A percentile compares a stretch with the other conserved stretches of the same genome.
These are phyloP conservation scores for Lipomyces orientalis DNA, from an alignment of 805 yeast species.

Conservation along the genomic window DNA sequence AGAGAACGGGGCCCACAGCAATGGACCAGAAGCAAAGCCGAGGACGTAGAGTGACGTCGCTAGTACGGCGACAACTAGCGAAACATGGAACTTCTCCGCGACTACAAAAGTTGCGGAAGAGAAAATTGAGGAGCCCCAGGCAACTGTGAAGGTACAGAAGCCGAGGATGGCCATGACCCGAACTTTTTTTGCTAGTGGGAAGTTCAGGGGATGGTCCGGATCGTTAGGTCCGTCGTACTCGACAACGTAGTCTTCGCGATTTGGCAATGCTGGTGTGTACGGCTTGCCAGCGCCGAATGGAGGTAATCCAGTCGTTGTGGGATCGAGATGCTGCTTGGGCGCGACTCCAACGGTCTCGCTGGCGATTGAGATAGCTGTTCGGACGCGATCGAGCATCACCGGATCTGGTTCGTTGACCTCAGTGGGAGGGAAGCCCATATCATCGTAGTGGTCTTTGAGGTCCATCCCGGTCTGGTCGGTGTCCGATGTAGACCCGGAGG, in stretches of 20 bases:
- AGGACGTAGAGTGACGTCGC: slow-evolving; percentile 83
- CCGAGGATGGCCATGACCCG: slow-evolving; percentile 55
- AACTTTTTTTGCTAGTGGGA: slow-evolving; percentile 60
- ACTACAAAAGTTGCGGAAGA: slow-evolving; percentile 60
- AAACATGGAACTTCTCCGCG: slow-evolving; percentile 61
- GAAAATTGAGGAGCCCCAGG: slow-evolving; percentile 86
- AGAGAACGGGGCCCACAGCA: slow-evolving; percentile 88
- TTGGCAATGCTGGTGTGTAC: slow-evolving; percentile 67
- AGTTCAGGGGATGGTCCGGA: slow-evolving; percentile 80
- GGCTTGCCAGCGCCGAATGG: slow-evolving; percentile 71
- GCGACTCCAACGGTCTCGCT: slow-evolving; percentile 27
- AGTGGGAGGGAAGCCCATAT: slow-evolving; percentile 25
- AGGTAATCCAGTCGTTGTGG: slow-evolving; percentile 43
- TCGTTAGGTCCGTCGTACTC: slow-evolving; percentile 79
- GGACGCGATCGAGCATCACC: slow-evolving; percentile 22
- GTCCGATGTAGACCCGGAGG: background rate
- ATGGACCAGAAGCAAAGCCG: slow-evolving; percentile 93
- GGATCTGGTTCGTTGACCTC: slow-evolving; percentile 17
- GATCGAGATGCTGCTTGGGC: slow-evolving; percentile 7
- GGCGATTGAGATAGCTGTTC: slow-evolving; percentile 28
- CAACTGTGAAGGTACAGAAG: slow-evolving; percentile 56
- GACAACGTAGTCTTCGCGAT: slow-evolving; percentile 63
- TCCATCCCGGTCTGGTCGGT: slow-evolving; percentile 9
- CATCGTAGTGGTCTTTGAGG: slow-evolving; percentile 18
- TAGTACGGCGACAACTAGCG: slow-evolving; percentile 70